phyloP scores from a whole-genome alignment of 805 yeast genomes.

The Kodamaea laetipori region DNA sequence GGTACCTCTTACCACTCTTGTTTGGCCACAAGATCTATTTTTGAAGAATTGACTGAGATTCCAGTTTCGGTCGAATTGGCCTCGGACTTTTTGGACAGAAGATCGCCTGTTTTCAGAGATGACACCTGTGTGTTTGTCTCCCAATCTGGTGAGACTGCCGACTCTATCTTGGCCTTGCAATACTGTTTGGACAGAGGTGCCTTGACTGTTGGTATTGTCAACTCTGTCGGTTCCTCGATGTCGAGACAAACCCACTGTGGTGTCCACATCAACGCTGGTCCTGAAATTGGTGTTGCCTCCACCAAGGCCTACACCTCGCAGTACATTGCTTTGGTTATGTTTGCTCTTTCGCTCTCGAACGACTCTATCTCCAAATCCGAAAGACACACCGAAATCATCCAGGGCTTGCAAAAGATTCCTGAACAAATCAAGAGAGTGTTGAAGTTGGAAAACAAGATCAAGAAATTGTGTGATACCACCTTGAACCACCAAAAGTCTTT shows the following conservation, averaged over 20 bases:
- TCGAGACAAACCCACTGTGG: slow-evolving; percentile 98
- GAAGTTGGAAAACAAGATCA: slow-evolving; percentile 70
- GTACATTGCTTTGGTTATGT: slow-evolving; percentile 94
- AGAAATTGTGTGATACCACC: slow-evolving; percentile 68
- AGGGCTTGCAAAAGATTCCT: slow-evolving; percentile 82
- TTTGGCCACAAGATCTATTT: slow-evolving; percentile 92
- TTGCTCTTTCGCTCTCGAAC: slow-evolving; percentile 92
- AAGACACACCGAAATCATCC: slow-evolving; percentile 84
- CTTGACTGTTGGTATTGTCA: slow-evolving; percentile 94
- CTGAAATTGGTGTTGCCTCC: slow-evolving; percentile 99
- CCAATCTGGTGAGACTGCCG: slow-evolving; percentile 99
- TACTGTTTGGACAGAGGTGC: slow-evolving; percentile 98
- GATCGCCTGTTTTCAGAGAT: slow-evolving; percentile 96
- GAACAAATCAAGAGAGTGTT: slow-evolving; percentile 80
- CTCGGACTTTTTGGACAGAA: slow-evolving; percentile 91
- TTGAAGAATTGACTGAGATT: slow-evolving; percentile 94
- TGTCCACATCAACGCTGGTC: slow-evolving; percentile 99
- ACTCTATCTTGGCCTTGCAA: slow-evolving; percentile 90
- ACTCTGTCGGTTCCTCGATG: slow-evolving; percentile 94
- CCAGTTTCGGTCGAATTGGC: slow-evolving; percentile 93
- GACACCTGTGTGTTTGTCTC: slow-evolving; percentile 97
- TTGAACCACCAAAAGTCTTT: slow-evolving; percentile 83
- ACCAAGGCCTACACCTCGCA: slow-evolving; percentile 99
- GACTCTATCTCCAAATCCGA: slow-evolving; percentile 75
- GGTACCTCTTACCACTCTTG: slow-evolving; percentile 99